Base-by-base conservation (phyloP, 768 basidiomycete genomes). In the Galerina marginata region DNA sequence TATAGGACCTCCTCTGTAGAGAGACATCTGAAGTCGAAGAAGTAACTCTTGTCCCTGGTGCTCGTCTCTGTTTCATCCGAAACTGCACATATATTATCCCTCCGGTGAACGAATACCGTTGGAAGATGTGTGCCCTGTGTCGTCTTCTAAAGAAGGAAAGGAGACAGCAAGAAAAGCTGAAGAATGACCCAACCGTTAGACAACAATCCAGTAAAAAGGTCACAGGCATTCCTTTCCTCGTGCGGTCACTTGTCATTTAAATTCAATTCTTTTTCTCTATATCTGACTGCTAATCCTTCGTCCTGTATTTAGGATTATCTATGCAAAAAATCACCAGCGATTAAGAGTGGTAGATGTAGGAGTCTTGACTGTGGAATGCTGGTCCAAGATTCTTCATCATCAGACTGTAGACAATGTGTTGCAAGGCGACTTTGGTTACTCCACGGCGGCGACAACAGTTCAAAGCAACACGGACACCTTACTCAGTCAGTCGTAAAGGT, bases 121-220 rank as follows among this genome's bases (percentile, higher is more conserved):
- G 73, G 73, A 77, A 78, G 55, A 71, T 72, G 52, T 85, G 83
- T 44, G 54, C 62, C n/a, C 44, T 64, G 0, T 83, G 81, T 62
- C 75, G 75, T n/a, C 55, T 67, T 14, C 71, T 71, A 23, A 67
- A 37, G 36, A 67, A 37, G 36, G 63, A 47, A 66, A 67, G 55
- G 68, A 68, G 48, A 43, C 38, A 55, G 49, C 48, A 60, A 48
- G 51, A 57, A 38, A 52, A 44, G 39, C 14, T 44, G 38, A 51
- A 53, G 47, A 29, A 10, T 26, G 26, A 16, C 25, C 38, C 25
- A 44, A 6, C 42, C 3, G 6, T 15, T 9, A 14, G 37, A 6
- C 55, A 49, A 26, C 29, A 25, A 14, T 29, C 51, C 47, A 16
- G 29, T 26, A 20, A 43, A 5, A 29, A 16, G 2, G 42, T 43